Evolutionary conservation across 257 asterid species (phyloP).

Genomic region (Leonotis leonurus): DNA sequence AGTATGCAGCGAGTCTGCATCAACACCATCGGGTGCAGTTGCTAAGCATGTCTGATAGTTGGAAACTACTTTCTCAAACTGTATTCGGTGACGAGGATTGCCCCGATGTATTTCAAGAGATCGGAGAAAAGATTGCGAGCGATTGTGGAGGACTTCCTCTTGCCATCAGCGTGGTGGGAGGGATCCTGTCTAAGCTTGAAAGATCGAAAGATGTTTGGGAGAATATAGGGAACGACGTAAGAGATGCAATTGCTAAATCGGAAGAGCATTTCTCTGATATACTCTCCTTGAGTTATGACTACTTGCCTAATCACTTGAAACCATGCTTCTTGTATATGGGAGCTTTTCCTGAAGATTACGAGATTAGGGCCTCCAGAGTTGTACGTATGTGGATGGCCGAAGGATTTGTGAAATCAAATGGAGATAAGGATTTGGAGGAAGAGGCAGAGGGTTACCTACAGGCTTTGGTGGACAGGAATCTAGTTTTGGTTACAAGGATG

Average conservation of each 20-base stretch:
- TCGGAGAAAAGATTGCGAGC: not conserved
- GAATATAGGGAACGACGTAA: not conserved
- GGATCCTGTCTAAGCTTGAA: not conserved
- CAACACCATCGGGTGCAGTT: slow-evolving; percentile 12
- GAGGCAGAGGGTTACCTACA: not conserved
- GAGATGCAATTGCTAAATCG: not conserved
- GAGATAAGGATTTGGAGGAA: not conserved
- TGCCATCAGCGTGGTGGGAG: not conserved
- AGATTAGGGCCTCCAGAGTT: not conserved
- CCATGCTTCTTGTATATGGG: too few relatives aligned
- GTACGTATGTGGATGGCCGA: slow-evolving; percentile 8
- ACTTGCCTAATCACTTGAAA: too few relatives aligned
- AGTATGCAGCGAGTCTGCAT: too few relatives aligned
- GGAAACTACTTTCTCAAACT: slow-evolving; percentile 21
- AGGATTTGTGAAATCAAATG: slow-evolving; percentile 1
- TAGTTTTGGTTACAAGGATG: not conserved
- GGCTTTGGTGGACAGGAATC: slow-evolving; percentile 8
- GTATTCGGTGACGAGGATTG: slow-evolving; percentile 10
- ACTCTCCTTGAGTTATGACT: too few relatives aligned
- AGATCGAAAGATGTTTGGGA: not conserved
- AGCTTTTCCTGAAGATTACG: not conserved
- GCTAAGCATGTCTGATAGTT: not conserved
- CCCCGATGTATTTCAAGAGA: not conserved
- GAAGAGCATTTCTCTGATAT: slow-evolving; percentile 2
- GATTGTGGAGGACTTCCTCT: not conserved